Percentiles rank a stretch among this genome's conserved stretches.
Evolutionary conservation across 2,329 filamentous ascomycete genomes (phyloP).

Genomic region (Cercospora citrullina): DNA sequence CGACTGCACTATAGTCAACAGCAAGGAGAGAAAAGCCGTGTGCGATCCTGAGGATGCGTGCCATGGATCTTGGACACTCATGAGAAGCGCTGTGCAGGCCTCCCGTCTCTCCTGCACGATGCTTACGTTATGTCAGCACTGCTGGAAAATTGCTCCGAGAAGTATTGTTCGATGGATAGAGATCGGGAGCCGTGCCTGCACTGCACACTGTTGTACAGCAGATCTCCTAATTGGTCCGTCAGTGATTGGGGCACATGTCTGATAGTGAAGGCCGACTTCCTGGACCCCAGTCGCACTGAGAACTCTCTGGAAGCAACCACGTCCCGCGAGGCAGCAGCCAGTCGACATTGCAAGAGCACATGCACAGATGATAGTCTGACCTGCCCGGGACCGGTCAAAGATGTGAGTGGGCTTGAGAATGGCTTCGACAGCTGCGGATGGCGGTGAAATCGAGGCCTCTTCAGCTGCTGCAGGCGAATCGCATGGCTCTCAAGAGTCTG

Average conservation of each 20-base stretch:
- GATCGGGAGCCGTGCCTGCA: neutral
- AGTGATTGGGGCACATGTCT: neutral
- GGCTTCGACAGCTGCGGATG: neutral
- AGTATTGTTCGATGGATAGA: neutral
- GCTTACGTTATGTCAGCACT: neutral
- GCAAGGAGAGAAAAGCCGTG: neutral
- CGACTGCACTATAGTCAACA: neutral
- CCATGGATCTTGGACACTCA: neutral
- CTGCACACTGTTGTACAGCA: neutral
- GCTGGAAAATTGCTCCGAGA: neutral
- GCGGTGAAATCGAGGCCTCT: neutral
- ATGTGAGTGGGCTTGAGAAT: neutral
- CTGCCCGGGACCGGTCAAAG: constrained; percentile 1
- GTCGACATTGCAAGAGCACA: neutral
- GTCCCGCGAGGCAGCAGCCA: neutral
- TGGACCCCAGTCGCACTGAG: neutral
- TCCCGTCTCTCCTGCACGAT: neutral
- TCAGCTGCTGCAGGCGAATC: neutral
- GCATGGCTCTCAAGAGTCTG: neutral
- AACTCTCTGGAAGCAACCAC: neutral
- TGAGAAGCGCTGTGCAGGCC: neutral
- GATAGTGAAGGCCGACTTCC: no score
- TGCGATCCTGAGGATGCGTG: neutral
- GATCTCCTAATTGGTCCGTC: neutral
- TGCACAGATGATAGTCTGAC: neutral